Evolutionary conservation across 148 eudicot species (phyloP), one percentile per base, ranked within the genome.

Genomic region (Salicornia ramosissima): DNA sequence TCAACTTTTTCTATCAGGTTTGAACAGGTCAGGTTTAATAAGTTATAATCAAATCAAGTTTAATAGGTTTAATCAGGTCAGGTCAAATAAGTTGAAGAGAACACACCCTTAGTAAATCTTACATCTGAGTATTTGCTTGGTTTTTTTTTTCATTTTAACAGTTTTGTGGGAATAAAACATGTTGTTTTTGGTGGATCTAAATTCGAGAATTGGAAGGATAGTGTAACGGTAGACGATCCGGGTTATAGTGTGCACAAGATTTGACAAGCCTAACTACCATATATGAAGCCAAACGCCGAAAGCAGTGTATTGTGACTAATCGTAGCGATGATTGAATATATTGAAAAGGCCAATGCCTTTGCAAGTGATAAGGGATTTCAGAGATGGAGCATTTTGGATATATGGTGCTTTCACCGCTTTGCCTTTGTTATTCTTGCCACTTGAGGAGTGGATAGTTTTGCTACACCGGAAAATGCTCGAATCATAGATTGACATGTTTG

Each of bases 161-260:
- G 94, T 74, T 84, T 83, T 73, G 79, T 92, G 62, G 98, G 98
- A 61, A 92, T 90, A 46, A 92, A 90, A 80, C 88, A 92, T 86
- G 85, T 92, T 64, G 84, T 88, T 63, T 90, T 92, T 70, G 98
- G 98, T 34, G 96, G 94, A 81, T 73, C 90, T 26, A 88, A 89
- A 75, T 88, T 87, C 40, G 90, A 86, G 76, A 81, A 65, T 77
- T 92, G 96, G 98, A 88, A 82, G 82, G 88, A 85, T 55, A 73
- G 73, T 67, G 80, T 86, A 78, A 88, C 74, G 36, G 67, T 86
- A 13, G 98, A 92, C 71, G 96, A 89, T 60, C 84, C 80, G 43
- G 87, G 91, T 13, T 87, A 75, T 45, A 84, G 83, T 34, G 79
- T 92, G 55, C 88, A 81, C 86, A 90, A 83, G 76, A 92, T 92